Base-by-base conservation (phyloP, 208 protist genomes). In the Balamuthia mandrillaris region DNA sequence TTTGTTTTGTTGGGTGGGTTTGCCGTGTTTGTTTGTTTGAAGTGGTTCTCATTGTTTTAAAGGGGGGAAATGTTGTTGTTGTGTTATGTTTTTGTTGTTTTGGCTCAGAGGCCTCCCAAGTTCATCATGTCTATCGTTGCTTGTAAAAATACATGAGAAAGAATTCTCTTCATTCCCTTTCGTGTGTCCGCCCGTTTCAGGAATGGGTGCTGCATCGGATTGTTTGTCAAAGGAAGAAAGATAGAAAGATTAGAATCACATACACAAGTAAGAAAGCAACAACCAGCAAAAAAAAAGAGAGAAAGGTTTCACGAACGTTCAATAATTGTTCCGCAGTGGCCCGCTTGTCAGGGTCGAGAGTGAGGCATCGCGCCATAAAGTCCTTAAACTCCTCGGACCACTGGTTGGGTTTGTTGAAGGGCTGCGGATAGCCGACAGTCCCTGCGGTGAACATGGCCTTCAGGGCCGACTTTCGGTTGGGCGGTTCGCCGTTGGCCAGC, bases 121-220 rank as follows among this genome's bases (percentile, higher is more conserved):
- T 83, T 83, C 77, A 83, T 83, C 39, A 63, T 83, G 42, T 83
- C 77, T 56, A 83, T 83, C 42, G 77, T 85, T 29, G 51, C 87
- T 45, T 84, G 81, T 54, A 85, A 45, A 54, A 87, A 89, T 9
- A 89, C 87, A 41, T 78, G 70, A 52, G 74, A 77, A 42, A 89
- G 85, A 42, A 90, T 75, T 49, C 66, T 47, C 56, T 90, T 90
- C 87, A 90, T 90, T 54, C 63, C 72, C 44, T 83, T 85, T 56
- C 65, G 87, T n/a, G 87, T 66, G 27, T 84, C 75, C n/a, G 61
- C 56, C 56, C 81, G 72, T 9, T 49, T 65, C 65, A 90, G 85
- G 56, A 87, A 90, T 72, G 82, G 75, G 78, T 90, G 87, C 86
- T 89, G 79, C 29, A 49, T 56, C 49, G 49, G 24, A 56, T 60